phyloP scores from a whole-genome alignment of 495 filamentous ascomycete genomes.

The Polyplosphaeria fusca region DNA sequence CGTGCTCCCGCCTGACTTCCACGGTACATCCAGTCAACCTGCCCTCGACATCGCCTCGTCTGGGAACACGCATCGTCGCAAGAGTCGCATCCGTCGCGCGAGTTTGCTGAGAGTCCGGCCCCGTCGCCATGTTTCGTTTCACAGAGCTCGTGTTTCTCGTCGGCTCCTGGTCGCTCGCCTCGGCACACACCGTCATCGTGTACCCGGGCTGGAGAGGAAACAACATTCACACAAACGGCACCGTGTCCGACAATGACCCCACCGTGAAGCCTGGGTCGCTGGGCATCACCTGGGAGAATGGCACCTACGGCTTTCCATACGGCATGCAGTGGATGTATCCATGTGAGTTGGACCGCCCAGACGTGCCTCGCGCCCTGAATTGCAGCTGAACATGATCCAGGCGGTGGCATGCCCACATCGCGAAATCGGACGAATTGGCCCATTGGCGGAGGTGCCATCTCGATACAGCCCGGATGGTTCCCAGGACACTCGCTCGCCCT shows the following conservation, averaged over 20 bases:
- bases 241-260: constrained; percentile 33
- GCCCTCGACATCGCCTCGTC: neutral
- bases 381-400: constrained; percentile 54
- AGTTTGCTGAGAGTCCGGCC: no score
- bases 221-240: constrained; percentile 77
- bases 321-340: constrained; percentile 99
- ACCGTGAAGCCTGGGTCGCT: constrained; percentile 46
- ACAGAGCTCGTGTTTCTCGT: constrained; percentile 43
- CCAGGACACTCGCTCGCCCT: constrained; percentile 80
- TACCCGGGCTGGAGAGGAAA: constrained; percentile 96
- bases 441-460: constrained; percentile 75
- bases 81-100: no score
- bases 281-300: constrained; percentile 41
- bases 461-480: constrained; percentile 94
- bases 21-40: neutral
- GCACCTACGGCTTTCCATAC: constrained; percentile 63
- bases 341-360: constrained; percentile 81
- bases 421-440: constrained; percentile 92
- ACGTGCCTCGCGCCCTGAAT: no score
- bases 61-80: no score
- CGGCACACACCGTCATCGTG: constrained; percentile 83
- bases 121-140: constrained; percentile 19
- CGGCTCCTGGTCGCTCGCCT: constrained; percentile 44
- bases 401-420: constrained; percentile 77
- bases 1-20: neutral